Percentiles rank a stretch among this genome's conserved stretches.
These are phyloP conservation scores for Piloderma croceum DNA, from an alignment of 768 basidiomycete genomes.

Conservation along the genomic window DNA sequence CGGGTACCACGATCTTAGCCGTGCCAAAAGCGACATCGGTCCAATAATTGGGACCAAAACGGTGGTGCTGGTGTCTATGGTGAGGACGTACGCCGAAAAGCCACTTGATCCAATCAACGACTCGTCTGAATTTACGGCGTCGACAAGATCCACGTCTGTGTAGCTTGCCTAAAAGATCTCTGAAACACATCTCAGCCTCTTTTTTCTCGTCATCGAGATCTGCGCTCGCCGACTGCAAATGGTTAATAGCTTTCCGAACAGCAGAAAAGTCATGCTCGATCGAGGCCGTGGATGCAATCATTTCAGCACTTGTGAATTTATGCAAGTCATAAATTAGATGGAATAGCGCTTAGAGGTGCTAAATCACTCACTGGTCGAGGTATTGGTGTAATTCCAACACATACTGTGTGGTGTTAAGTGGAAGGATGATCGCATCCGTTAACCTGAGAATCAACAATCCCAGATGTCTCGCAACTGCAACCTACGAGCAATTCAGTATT, in stretches of 20 bases:
- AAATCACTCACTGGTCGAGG: conserved; percentile 44
- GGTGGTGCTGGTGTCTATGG: background rate
- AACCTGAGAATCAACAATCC: conserved; percentile 61
- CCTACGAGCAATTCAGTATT: conserved; percentile 28
- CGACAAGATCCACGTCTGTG: background rate
- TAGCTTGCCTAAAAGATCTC: conserved; percentile 14
- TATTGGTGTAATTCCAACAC: conserved; percentile 60
- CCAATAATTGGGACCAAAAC: too few species aligned
- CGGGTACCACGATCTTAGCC: too few species aligned
- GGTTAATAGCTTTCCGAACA: conserved; percentile 26
- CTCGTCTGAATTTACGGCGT: background rate
- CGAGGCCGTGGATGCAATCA: too few species aligned
- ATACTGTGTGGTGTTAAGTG: conserved; percentile 76
- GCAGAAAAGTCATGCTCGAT: too few species aligned
- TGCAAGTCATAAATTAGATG: too few species aligned
- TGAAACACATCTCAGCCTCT: conserved; percentile 29
- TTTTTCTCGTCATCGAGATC: conserved; percentile 35
- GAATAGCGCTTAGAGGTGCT: conserved; percentile 16
- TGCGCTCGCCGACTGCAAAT: conserved; percentile 28
- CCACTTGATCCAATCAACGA: background rate
- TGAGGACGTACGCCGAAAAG: background rate
- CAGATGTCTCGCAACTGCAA: conserved; percentile 61
- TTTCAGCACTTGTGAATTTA: conserved; percentile 3
- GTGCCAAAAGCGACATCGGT: too few species aligned
- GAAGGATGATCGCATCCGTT: conserved; percentile 58